A percentile compares a stretch with the other conserved stretches of the same genome.
These are phyloP conservation scores for Heterobasidion annosum DNA, from an alignment of 1,284 basidiomycete genomes.

Conservation along the genomic window DNA sequence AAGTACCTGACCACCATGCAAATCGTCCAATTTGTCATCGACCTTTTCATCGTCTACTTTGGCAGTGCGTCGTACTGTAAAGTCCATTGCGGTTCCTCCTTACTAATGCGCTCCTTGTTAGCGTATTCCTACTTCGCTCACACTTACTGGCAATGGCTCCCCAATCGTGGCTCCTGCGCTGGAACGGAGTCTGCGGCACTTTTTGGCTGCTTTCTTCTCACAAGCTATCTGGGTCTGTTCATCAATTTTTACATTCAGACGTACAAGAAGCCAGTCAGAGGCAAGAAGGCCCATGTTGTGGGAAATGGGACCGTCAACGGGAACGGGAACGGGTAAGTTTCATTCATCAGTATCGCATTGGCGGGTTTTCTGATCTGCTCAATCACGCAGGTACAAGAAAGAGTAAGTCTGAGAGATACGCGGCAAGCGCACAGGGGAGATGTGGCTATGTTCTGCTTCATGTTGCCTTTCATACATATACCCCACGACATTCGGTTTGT, in stretches of 20 bases:
- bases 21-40: conserved; percentile 91
- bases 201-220: conserved; percentile 84
- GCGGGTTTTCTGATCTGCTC: neutral
- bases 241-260: conserved; percentile 86
- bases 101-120: conserved; percentile 18
- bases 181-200: conserved; percentile 85
- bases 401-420: conserved; percentile 14
- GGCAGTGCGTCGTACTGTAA: conserved; percentile 60
- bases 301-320: conserved; percentile 24
- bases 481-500: conserved; percentile 8
- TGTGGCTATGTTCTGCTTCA: conserved; percentile 3
- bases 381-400: conserved; percentile 17
- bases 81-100: neutral
- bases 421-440: neutral
- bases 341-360: neutral
- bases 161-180: conserved; percentile 74
- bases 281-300: conserved; percentile 26
- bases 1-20: conserved; percentile 94
- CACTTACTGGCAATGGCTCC: conserved; percentile 55
- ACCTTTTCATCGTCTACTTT: conserved; percentile 86
- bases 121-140: conserved; percentile 80
- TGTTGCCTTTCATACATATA: conserved; percentile 10
- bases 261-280: conserved; percentile 56
- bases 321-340: conserved; percentile 20
- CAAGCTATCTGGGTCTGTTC: conserved; percentile 86